Conservation (phyloP, 2,329 filamentous ascomycete genomes). For the Xylariaceae sp. region DNA sequence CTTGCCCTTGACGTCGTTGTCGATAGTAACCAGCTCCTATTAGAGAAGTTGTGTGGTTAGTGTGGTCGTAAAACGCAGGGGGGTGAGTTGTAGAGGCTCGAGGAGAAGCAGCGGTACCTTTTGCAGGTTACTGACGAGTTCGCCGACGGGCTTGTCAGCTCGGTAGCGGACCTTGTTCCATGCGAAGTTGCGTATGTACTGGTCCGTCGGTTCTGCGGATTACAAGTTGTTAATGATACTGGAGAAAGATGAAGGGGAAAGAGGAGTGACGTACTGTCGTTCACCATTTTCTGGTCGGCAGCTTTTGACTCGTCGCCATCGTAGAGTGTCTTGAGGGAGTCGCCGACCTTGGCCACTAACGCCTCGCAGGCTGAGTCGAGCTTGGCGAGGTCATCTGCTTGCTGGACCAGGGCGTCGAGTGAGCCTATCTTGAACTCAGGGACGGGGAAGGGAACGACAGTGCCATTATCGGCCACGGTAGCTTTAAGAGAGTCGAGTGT, state of each 20-base stretch:
- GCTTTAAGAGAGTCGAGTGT: constrained; percentile 71
- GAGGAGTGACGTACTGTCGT: constrained; percentile 66
- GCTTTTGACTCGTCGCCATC: constrained; percentile 81
- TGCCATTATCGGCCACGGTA: constrained; percentile 73
- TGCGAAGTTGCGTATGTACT: constrained; percentile 81
- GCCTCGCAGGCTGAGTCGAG: constrained; percentile 74
- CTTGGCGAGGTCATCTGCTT: constrained; percentile 92
- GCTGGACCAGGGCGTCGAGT: constrained; percentile 88
- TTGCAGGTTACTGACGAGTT: constrained; percentile 82
- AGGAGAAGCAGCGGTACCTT: constrained; percentile 54
- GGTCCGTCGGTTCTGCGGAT: constrained; percentile 82
- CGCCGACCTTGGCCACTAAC: constrained; percentile 83
- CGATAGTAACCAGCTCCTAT: constrained; percentile 83
- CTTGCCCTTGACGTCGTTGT: constrained; percentile 94
- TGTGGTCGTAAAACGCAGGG: not conserved
- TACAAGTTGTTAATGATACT: constrained; percentile 24
- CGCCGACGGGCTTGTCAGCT: constrained; percentile 81
- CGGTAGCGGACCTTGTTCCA: constrained; percentile 99
- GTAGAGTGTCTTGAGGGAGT: constrained; percentile 77
- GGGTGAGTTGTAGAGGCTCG: not conserved
- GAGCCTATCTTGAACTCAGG: constrained; percentile 98
- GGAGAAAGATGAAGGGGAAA: constrained; percentile 2
- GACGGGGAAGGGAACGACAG: constrained; percentile 72
- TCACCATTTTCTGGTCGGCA: constrained; percentile 84
- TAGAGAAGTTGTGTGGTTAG: constrained; percentile 11